phyloP scores from a whole-genome alignment of 2,329 filamentous ascomycete genomes.

The Sclerotinia trifoliorum region DNA sequence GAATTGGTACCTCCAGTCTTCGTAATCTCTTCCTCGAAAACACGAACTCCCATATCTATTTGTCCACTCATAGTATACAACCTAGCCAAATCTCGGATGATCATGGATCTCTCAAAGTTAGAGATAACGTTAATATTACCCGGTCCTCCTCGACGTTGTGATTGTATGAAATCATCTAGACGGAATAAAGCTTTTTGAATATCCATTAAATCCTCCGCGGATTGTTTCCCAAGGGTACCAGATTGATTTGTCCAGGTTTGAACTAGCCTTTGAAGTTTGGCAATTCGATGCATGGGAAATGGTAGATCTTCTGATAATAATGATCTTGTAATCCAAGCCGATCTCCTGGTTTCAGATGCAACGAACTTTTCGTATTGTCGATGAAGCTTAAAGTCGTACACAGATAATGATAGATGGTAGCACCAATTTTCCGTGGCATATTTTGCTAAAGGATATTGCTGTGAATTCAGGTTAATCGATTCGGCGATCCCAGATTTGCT shows the following conservation, averaged over 20 bases:
- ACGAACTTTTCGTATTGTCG: constrained; percentile 20
- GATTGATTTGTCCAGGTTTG: constrained; percentile 20
- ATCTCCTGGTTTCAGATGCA: constrained; percentile 16
- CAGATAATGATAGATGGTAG: constrained; percentile 19
- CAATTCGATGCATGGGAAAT: constrained; percentile 21
- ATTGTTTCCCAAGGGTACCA: constrained; percentile 6
- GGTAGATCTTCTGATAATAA: constrained; percentile 18
- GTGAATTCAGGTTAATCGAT: constrained; percentile 6
- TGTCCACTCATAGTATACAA: constrained; percentile 21
- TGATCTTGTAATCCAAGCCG: constrained; percentile 20
- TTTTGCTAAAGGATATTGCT: constrained; percentile 16
- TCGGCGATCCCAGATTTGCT: constrained; percentile 6
- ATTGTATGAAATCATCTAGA: constrained; percentile 20
- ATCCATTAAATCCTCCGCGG: constrained; percentile 20
- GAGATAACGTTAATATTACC: constrained; percentile 15
- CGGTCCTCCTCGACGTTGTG: constrained; percentile 12
- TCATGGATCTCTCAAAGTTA: constrained; percentile 21
- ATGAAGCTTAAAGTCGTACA: constrained; percentile 7
- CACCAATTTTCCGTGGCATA: constrained; percentile 23
- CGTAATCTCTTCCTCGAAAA: constrained; percentile 21
- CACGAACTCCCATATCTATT: constrained; percentile 16
- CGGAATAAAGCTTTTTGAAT: constrained; percentile 19
- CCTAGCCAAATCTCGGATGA: constrained; percentile 19
- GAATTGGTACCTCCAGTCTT: constrained; percentile 21
- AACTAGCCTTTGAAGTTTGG: constrained; percentile 20